Evolutionary conservation across 176 grass and related monocot species (phyloP).

Genomic region (Bothriochloa decipiens): DNA sequence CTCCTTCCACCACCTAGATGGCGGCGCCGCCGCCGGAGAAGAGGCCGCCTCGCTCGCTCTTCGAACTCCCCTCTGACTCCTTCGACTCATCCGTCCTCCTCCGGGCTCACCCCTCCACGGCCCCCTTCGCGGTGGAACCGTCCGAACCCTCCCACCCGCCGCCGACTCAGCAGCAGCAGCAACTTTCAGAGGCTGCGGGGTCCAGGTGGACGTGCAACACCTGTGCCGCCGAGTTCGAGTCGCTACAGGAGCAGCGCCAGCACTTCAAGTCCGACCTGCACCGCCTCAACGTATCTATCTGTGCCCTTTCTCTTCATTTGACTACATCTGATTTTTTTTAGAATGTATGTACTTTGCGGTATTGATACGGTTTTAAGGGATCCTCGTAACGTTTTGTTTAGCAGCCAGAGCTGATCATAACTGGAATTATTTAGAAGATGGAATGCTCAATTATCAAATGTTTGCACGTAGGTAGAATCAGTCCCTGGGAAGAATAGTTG

Average conservation of each 20-base stretch:
- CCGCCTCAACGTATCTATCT: slow-evolving; percentile 73
- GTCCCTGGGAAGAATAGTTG: background rate
- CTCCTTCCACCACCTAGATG: slow-evolving; percentile 40
- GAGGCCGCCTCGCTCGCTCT: slow-evolving; percentile 72
- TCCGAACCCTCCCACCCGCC: slow-evolving; percentile 30
- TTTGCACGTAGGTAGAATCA: background rate
- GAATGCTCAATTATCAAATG: background rate
- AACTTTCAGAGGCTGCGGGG: slow-evolving; percentile 22
- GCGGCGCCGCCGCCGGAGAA: slow-evolving; percentile 57
- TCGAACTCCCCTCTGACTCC: slow-evolving; percentile 70
- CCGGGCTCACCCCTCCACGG: slow-evolving; percentile 43
- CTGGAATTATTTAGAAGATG: slow-evolving; percentile 10
- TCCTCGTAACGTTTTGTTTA: background rate
- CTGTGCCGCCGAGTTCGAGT: slow-evolving; percentile 81
- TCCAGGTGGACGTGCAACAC: slow-evolving; percentile 91
- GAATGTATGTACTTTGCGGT: background rate
- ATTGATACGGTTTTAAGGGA: background rate
- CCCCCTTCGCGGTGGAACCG: slow-evolving; percentile 35
- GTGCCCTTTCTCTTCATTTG: background rate
- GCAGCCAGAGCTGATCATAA: background rate
- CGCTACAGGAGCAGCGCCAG: slow-evolving; percentile 82
- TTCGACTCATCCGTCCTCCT: slow-evolving; percentile 64
- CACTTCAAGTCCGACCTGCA: slow-evolving; percentile 99
- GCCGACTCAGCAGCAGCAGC: slow-evolving; percentile 35
- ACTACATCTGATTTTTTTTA: background rate